Evolutionary conservation across 2,329 filamentous ascomycete species (phyloP).

Genomic region (Didymella lethalis): DNA sequence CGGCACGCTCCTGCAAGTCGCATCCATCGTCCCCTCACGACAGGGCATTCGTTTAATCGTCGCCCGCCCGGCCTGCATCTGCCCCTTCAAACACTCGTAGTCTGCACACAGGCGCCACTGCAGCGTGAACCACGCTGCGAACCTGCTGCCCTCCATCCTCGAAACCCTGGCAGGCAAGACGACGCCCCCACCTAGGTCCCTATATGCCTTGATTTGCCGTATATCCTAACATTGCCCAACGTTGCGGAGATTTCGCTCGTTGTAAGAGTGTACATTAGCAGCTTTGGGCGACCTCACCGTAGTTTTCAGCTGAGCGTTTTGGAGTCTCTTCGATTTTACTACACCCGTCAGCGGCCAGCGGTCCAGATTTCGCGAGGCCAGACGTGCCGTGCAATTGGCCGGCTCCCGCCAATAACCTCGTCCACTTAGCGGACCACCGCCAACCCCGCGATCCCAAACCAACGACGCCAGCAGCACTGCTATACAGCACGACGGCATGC

Average conservation of each 20-base stretch:
- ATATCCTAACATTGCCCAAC: slow-evolving; percentile 47
- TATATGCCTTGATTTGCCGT: slow-evolving; percentile 50
- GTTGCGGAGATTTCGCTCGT: slow-evolving; percentile 47
- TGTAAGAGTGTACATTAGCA: slow-evolving; percentile 40
- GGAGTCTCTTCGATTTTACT: slow-evolving; percentile 23
- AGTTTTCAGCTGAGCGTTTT: slow-evolving; percentile 24
- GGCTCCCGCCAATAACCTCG: slow-evolving; percentile 35
- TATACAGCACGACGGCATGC: slow-evolving; percentile 57
- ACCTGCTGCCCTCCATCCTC: slow-evolving; percentile 26
- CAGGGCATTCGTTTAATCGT: slow-evolving; percentile 32
- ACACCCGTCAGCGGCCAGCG: slow-evolving; percentile 22
- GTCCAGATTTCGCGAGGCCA: slow-evolving; percentile 32
- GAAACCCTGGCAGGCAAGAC: slow-evolving; percentile 44
- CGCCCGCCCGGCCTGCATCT: slow-evolving; percentile 28
- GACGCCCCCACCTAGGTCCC: slow-evolving; percentile 46
- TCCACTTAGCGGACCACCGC: slow-evolving; percentile 37
- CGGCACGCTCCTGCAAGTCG: slow-evolving; percentile 43
- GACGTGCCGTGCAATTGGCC: slow-evolving; percentile 38
- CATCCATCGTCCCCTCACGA: slow-evolving; percentile 29
- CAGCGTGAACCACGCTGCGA: slow-evolving; percentile 50
- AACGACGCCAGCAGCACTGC: slow-evolving; percentile 26
- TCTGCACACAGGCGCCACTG: slow-evolving; percentile 35
- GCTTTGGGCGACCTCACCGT: slow-evolving; percentile 28
- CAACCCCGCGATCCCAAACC: slow-evolving; percentile 45
- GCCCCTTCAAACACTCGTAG: slow-evolving; percentile 36